Evolutionary conservation across 2,329 filamentous ascomycete species (phyloP), one percentile per base, ranked within the genome.

Genomic region (Arachnopeziza araneosa): DNA sequence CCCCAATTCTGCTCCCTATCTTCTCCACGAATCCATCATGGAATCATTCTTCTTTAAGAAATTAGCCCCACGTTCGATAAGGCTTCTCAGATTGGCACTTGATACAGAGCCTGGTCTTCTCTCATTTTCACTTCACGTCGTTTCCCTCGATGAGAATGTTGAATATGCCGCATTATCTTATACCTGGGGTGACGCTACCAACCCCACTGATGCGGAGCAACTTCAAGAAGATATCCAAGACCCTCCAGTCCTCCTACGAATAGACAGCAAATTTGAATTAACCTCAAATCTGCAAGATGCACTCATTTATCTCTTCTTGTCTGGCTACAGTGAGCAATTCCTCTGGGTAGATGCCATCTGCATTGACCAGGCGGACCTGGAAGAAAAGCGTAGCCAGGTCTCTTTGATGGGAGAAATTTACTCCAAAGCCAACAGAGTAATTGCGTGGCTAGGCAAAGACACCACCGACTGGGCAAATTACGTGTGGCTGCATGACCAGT

Each of bases 351-450:
- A 55, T 55, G 30, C 53, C 14, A 44, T 55, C 30, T 55, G 53
- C 21, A 55, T 55, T 24, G 23, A 55, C 14, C 53, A 55, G 14
- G 6, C 12, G 19, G 44, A 55, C 21, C 2, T 4, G 12, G 19
- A 48, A 21, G 53, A 55, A 23, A 55, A 55, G 53, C 24, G 10
- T 7, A 48, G 23, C 9, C 30, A 55, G 17, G 53, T 48, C 7
- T 24, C 53, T 9, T 23, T 55, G 53, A 55, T 55, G 53, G 53
- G 53, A 10, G 53, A 48, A 21, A 55, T 55, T 22, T 55, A 55
- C 23, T 48, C 53, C 23, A 55, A 23, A 48, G 53, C 53, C 12
- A 44, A 44, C 5, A 44, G 17, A 17, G 36, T 44, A 44, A 12
- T 44, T 44, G 36, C 36, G 2, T 44, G 36, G 36, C 17, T 44